Percentiles rank a stretch among this genome's conserved stretches.
Evolutionary conservation across 1,284 basidiomycete species (phyloP).

Genomic region (Baeospora myosura): DNA sequence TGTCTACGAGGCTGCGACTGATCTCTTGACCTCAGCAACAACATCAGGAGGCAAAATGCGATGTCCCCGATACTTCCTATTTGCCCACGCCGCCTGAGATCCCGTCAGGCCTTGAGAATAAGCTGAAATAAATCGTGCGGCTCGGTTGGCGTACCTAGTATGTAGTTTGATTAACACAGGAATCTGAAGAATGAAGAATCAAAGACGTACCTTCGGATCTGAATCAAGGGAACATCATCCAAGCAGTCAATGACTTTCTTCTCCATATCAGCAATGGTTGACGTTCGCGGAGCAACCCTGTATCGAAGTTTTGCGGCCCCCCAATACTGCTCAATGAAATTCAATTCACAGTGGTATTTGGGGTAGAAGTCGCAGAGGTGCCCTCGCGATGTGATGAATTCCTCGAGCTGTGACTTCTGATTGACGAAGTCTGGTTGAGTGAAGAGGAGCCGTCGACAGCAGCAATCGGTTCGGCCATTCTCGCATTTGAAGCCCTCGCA

Average conservation of each 20-base stretch:
- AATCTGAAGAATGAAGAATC: not conserved
- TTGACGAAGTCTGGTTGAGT: slow-evolving; percentile 21
- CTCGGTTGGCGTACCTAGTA: not conserved
- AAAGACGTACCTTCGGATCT: not conserved
- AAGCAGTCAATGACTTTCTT: not conserved
- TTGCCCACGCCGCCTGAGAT: not conserved
- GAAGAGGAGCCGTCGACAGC: slow-evolving; percentile 18
- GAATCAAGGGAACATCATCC: not conserved
- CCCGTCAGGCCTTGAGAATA: not conserved
- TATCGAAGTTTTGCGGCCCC: slow-evolving; percentile 13
- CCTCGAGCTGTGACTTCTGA: slow-evolving; percentile 19
- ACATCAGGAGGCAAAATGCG: not conserved
- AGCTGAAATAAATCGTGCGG: not conserved
- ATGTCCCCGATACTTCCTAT: not conserved
- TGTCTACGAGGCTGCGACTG: not conserved
- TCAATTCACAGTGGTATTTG: slow-evolving; percentile 18
- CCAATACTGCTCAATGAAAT: slow-evolving; percentile 17
- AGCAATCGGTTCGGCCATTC: slow-evolving; percentile 15
- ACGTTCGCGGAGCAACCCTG: not conserved
- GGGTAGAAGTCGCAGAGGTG: slow-evolving; percentile 14
- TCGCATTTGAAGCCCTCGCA: slow-evolving; percentile 1
- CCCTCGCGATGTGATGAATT: slow-evolving; percentile 13
- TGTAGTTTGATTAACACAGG: not conserved
- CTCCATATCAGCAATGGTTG: slow-evolving; percentile 1
- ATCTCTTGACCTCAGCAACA: not conserved